Conservation (phyloP, 1,284 basidiomycete genomes). For the Cystobasidium pallidum region DNA sequence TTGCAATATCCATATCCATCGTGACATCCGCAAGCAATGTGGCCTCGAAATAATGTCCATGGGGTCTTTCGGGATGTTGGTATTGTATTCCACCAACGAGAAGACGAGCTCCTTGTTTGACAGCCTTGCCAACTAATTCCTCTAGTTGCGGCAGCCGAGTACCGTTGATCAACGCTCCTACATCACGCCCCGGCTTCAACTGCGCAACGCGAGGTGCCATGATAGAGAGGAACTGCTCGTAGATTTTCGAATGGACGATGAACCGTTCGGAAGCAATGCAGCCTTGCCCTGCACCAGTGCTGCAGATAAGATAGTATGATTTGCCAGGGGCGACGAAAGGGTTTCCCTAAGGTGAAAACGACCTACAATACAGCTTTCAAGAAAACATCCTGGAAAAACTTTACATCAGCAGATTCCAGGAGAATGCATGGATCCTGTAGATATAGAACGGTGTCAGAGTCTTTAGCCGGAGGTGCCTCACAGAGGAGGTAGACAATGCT, state of each 20-base stretch:
- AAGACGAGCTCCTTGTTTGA: slow-evolving; percentile 71
- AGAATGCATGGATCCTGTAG: slow-evolving; percentile 61
- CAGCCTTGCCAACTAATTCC: slow-evolving; percentile 70
- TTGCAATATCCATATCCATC: slow-evolving; percentile 73
- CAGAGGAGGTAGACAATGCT: background rate
- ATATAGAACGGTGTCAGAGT: background rate
- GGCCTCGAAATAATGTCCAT: slow-evolving; percentile 78
- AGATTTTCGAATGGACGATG: slow-evolving; percentile 76
- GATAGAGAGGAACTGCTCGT: slow-evolving; percentile 70
- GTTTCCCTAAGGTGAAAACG: too few species aligned
- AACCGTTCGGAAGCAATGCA: slow-evolving; percentile 95
- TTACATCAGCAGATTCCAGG: slow-evolving; percentile 59
- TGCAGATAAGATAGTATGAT: slow-evolving; percentile 53
- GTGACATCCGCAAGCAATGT: slow-evolving; percentile 83
- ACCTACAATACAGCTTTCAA: slow-evolving; percentile 85
- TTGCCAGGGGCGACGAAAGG: too few species aligned
- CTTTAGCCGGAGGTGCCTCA: background rate
- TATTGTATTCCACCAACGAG: slow-evolving; percentile 69
- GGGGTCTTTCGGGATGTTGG: slow-evolving; percentile 63
- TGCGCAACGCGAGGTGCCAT: slow-evolving; percentile 66
- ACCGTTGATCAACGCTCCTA: slow-evolving; percentile 77
- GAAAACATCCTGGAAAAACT: slow-evolving; percentile 61
- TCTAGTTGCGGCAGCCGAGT: slow-evolving; percentile 72
- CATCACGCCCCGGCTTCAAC: slow-evolving; percentile 63
- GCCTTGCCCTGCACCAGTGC: slow-evolving; percentile 91